Conservation (phyloP, 2,329 filamentous ascomycete species). For the Dendryphion nanum region DNA sequence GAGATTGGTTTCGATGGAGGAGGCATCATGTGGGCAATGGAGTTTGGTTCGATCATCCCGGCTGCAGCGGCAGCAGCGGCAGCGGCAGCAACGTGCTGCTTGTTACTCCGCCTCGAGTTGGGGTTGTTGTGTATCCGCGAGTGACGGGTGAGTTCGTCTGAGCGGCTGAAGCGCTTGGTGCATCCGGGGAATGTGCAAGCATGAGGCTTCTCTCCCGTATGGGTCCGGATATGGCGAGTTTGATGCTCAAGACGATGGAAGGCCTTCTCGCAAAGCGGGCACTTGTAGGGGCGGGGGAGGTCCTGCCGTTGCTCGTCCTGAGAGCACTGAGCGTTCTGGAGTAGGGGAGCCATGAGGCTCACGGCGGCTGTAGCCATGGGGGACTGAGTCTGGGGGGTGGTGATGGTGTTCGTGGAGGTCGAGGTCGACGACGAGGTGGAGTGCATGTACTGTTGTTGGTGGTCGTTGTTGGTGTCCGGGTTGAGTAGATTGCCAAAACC, state of each 20-base stretch:
- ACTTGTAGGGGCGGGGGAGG: slow-evolving; percentile 95
- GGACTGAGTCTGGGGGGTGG: slow-evolving; percentile 6
- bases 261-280: slow-evolving; percentile 94
- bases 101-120: slow-evolving; percentile 91
- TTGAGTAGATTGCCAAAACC: slow-evolving; percentile 42
- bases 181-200: slow-evolving; percentile 93
- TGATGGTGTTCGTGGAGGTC: slow-evolving; percentile 4
- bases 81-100: slow-evolving; percentile 63
- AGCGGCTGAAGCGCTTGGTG: slow-evolving; percentile 95
- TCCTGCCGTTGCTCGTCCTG: slow-evolving; percentile 67
- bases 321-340: slow-evolving; percentile 53
- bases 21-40: slow-evolving; percentile 69
- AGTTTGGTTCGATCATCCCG: slow-evolving; percentile 52
- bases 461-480: slow-evolving; percentile 22
- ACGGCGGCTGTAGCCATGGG: slow-evolving; percentile 47
- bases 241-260: slow-evolving; percentile 98
- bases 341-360: slow-evolving; percentile 55
- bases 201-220: slow-evolving; percentile 97
- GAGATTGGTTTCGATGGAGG: slow-evolving; percentile 72
- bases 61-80: slow-evolving; percentile 54
- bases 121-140: slow-evolving; percentile 99
- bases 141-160: slow-evolving; percentile 93
- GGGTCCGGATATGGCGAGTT: slow-evolving; percentile 86
- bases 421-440: slow-evolving; percentile 1
- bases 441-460: slow-evolving; percentile 5